Conservation (phyloP, 345 rosid genomes). For the Eucalyptus victrix region DNA sequence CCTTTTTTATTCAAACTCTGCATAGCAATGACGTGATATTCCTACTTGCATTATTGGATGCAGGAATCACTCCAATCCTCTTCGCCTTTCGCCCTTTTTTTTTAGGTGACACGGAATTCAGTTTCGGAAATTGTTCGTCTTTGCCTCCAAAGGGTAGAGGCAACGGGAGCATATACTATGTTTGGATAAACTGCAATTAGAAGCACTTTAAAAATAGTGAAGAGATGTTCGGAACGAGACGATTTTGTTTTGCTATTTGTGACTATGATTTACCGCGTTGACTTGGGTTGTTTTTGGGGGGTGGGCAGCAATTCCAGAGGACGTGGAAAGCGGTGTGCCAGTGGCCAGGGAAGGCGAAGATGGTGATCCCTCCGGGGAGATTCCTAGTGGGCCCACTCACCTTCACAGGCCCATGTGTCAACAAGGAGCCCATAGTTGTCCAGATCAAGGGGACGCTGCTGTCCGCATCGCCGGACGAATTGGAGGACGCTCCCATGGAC, state of each 20-base stretch:
- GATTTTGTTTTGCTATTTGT: neutral
- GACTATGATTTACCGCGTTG: neutral
- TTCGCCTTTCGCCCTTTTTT: neutral
- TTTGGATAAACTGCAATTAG: neutral
- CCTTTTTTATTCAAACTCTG: neutral
- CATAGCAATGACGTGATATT: neutral
- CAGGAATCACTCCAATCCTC: neutral
- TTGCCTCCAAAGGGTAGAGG: neutral
- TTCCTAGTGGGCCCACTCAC: conserved; percentile 12
- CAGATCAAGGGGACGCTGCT: conserved; percentile 21
- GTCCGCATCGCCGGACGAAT: conserved; percentile 6
- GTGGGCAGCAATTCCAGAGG: conserved; percentile 11
- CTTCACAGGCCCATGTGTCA: conserved; percentile 34
- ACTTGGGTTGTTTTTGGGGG: neutral
- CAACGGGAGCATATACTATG: neutral
- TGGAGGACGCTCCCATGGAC: neutral
- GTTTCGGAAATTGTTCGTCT: neutral
- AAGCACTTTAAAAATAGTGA: neutral
- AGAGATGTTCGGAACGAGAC: neutral
- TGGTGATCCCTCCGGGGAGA: conserved; percentile 25
- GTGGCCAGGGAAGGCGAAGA: conserved; percentile 9
- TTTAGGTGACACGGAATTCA: neutral
- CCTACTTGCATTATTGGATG: neutral
- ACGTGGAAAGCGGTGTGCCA: conserved; percentile 34
- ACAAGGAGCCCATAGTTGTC: conserved; percentile 9